phyloP scores from a whole-genome alignment of 805 yeast species.

The Zygoascus bituminiphila region DNA sequence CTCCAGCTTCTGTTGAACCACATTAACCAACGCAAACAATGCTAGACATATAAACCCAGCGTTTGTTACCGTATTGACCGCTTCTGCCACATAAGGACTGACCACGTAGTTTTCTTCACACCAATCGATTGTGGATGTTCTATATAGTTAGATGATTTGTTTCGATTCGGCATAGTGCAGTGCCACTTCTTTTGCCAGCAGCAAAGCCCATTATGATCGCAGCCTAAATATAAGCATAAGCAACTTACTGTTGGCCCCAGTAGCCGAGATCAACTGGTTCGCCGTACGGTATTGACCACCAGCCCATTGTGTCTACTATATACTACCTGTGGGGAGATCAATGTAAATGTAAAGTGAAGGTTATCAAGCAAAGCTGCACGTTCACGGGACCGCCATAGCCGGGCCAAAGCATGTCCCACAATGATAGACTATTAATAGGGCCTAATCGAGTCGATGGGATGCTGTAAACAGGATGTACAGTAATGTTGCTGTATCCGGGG shows the following conservation, averaged over 20 bases:
- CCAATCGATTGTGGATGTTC: slow-evolving; percentile 96
- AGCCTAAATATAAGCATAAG: background rate
- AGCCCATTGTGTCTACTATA: background rate
- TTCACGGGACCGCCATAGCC: background rate
- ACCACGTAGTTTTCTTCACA: slow-evolving; percentile 96
- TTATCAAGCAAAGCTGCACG: too few relatives aligned
- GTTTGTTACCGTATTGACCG: slow-evolving; percentile 80
- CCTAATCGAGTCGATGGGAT: too few relatives aligned
- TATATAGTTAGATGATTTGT: too few relatives aligned
- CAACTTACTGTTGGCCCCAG: slow-evolving; percentile 27
- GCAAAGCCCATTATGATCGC: background rate
- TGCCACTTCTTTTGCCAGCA: background rate
- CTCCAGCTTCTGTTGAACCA: slow-evolving; percentile 55
- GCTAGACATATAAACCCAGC: slow-evolving; percentile 47
- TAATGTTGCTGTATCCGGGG: too few relatives aligned
- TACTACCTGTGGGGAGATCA: too few relatives aligned
- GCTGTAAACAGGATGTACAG: too few relatives aligned
- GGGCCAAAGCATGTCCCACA: too few relatives aligned
- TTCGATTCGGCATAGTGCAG: background rate
- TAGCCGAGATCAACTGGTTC: slow-evolving; percentile 23
- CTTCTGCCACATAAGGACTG: slow-evolving; percentile 79
- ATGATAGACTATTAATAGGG: too few relatives aligned
- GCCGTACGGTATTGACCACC: slow-evolving; percentile 17
- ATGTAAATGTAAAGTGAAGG: too few relatives aligned
- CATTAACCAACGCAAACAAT: slow-evolving; percentile 52